These are phyloP conservation scores for Rhizopogon sp. DNA, from an alignment of 768 basidiomycete species.

Conservation along the genomic window DNA sequence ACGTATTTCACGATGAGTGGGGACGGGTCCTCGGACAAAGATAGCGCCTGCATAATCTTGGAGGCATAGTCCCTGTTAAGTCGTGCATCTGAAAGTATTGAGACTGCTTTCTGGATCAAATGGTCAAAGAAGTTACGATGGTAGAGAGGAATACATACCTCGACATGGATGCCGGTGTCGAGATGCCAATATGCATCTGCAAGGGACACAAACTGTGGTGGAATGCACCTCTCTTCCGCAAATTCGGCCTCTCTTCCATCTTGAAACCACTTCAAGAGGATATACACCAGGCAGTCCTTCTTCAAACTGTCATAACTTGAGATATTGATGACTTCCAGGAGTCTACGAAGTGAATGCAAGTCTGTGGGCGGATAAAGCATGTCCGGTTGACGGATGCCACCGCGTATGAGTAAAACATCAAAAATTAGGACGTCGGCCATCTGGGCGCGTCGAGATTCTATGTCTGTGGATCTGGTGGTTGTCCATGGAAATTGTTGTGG, in stretches of 20 bases:
- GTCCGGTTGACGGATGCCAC: conserved; percentile 55
- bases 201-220: conserved; percentile 69
- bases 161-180: conserved; percentile 61
- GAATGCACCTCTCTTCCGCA: conserved; percentile 52
- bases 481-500: conserved; percentile 56
- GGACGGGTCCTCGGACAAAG: conserved; percentile 35
- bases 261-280: conserved; percentile 73
- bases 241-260: conserved; percentile 50
- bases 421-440: conserved; percentile 66
- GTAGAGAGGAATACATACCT: conserved; percentile 40
- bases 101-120: conserved; percentile 55
- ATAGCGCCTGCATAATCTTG: conserved; percentile 65
- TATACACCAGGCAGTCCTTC: conserved; percentile 78
- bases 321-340: conserved; percentile 56
- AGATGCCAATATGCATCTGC: conserved; percentile 86
- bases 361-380: conserved; percentile 66
- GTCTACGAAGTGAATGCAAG: conserved; percentile 42
- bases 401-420: conserved; percentile 64
- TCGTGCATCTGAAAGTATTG: conserved; percentile 68
- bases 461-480: conserved; percentile 45
- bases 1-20: conserved; percentile 68
- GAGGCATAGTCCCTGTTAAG: conserved; percentile 73
- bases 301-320: conserved; percentile 72
- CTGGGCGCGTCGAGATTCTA: conserved; percentile 55
- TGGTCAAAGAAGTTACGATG: background rate